Evolutionary conservation across 495 filamentous ascomycete species (phyloP).

Genomic region (Zalerion maritima): DNA sequence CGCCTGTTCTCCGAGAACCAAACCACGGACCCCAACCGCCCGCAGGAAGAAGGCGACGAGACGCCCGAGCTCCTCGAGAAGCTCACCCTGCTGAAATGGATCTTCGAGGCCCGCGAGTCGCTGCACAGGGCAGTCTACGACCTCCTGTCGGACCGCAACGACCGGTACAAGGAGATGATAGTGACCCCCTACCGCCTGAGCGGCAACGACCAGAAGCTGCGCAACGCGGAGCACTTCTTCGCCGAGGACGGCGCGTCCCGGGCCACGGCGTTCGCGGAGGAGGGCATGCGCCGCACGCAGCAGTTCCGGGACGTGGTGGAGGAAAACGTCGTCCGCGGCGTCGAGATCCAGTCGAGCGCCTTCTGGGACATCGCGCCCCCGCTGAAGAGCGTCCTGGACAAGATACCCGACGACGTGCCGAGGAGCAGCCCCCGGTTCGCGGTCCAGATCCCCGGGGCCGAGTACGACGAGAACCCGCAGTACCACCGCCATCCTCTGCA

Average conservation of each 20-base stretch:
- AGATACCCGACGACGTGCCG: conserved; percentile 42
- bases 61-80: conserved; percentile 89
- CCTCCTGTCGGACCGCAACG: conserved; percentile 66
- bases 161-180: conserved; percentile 69
- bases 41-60: conserved; percentile 90
- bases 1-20: conserved; percentile 61
- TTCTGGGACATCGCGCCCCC: conserved; percentile 97
- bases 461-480: conserved; percentile 72
- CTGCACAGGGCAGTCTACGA: conserved; percentile 76
- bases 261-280: conserved; percentile 45
- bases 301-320: conserved; percentile 73
- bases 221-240: conserved; percentile 69
- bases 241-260: conserved; percentile 57
- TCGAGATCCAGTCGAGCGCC: conserved; percentile 77
- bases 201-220: conserved; percentile 55
- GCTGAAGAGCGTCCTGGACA: conserved; percentile 59
- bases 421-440: conserved; percentile 20
- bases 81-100: conserved; percentile 89
- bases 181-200: conserved; percentile 63
- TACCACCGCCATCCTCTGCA: conserved; percentile 70
- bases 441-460: conserved; percentile 57
- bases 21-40: conserved; percentile 56
- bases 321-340: conserved; percentile 69
- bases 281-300: conserved; percentile 53
- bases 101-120: conserved; percentile 82